Evolutionary conservation across 1,139 yeast genomes (phyloP), one percentile per base, ranked within the genome.

Genomic region (Tardiomyces depauwii): DNA sequence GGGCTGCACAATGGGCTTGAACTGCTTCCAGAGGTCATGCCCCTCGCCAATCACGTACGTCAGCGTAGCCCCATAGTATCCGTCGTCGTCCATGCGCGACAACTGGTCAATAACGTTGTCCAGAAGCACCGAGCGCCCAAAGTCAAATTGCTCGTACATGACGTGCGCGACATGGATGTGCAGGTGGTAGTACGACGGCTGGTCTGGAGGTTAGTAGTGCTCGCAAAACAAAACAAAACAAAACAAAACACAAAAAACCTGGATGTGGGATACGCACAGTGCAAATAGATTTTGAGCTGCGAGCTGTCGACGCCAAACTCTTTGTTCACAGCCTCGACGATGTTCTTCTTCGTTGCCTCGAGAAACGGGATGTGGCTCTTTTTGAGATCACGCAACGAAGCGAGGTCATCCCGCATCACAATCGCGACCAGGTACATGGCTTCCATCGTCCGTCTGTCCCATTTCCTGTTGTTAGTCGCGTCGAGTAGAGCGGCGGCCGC

Each of bases 161-260:
- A 84, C 71, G 55, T 82, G 83, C 21, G 88, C 95, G n/a, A 85
- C 80, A 60, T 91, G 98, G 36, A 91, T 73, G 61, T 91, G 98
- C 70, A 91, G 82, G 59, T 91, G 97, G 60, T 91, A 91, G 62
- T 91, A 91, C 0, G 96, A 85, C 0, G 99, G 99, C 52, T 89
- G 97, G 62, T 91, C 45, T 36, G 41, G 28, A 21, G 4, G 21
- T 12, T 38, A 49, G 46, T 25, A 51, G 44, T 30, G 46, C 5
- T 33, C 27, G 23, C 27, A 16, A 18, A 19, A 44, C 6, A 40
- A 36, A 18, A 14, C 32, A 25, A 10, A 45, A 18, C 27, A 16
- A 18, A 19, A 44, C 6, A 40, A 36, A 18, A 14, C 32, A 25
- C 7, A 45, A 18, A n/a, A n/a, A n/a, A n/a, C n/a, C n/a, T n/a